Conservation (phyloP, 2,329 filamentous ascomycete genomes). For the Chaetomium sp. region DNA sequence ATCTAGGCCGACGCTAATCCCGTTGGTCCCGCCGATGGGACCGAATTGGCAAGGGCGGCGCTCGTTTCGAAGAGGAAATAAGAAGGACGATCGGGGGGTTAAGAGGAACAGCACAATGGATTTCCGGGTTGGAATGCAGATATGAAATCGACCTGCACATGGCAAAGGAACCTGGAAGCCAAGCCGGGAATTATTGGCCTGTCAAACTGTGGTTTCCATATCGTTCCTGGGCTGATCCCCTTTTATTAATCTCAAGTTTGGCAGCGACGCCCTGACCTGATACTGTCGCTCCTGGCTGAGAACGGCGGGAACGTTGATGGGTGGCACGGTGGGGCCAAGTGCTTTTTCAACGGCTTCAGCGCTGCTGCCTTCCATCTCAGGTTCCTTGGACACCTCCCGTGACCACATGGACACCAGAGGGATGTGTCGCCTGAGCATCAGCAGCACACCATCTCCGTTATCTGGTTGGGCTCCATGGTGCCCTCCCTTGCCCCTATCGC, state of each 20-base stretch:
- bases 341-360: constrained; percentile 7
- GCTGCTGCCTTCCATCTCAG: constrained; percentile 1
- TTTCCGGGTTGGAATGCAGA: background rate
- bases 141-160: constrained; percentile 8
- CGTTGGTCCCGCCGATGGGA: constrained; percentile 1
- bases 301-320: constrained; percentile 13
- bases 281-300: constrained; percentile 1
- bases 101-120: background rate
- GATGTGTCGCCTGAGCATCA: constrained; percentile 2
- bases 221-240: constrained; percentile 4
- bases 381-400: background rate
- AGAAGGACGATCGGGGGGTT: background rate
- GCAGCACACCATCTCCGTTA: constrained; percentile 4
- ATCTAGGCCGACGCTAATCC: constrained; percentile 9
- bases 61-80: background rate
- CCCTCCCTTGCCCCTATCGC: background rate
- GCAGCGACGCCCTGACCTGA: constrained; percentile 17
- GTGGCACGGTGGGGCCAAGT: constrained; percentile 15
- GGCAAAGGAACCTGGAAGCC: constrained; percentile 1
- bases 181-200: background rate
- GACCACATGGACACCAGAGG: background rate
- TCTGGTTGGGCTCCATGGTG: background rate
- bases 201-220: constrained; percentile 4
- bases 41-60: constrained; percentile 5
- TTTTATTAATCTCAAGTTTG: constrained; percentile 15